Evolutionary conservation across 306 rosid species (phyloP).

Genomic region (Castanea mollissima): DNA sequence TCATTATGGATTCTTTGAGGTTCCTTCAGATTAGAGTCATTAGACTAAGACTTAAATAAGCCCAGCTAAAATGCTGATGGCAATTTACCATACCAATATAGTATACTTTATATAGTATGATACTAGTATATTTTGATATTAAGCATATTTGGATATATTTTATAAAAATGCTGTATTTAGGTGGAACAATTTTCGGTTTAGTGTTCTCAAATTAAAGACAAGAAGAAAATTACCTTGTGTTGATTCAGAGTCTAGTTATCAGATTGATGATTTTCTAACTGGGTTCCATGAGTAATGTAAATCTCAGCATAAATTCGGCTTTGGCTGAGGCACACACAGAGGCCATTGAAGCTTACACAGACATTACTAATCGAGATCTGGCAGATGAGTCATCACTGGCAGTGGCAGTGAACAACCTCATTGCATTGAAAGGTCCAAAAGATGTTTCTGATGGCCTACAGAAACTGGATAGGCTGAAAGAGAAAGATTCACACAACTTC

Average conservation of each 20-base stretch:
- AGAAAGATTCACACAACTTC: constrained; percentile 67
- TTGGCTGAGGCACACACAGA: constrained; percentile 65
- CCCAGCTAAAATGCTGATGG: background rate
- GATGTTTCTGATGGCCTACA: constrained; percentile 91
- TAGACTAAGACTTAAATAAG: background rate
- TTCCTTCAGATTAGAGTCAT: background rate
- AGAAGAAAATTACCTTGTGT: background rate
- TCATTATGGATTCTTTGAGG: no score
- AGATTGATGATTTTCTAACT: background rate
- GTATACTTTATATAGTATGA: background rate
- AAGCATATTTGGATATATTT: background rate
- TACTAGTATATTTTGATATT: background rate
- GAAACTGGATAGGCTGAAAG: constrained; percentile 88
- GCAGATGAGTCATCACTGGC: constrained; percentile 87
- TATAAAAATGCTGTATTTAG: background rate
- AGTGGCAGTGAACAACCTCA: constrained; percentile 89
- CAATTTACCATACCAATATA: background rate
- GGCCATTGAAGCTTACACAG: constrained; percentile 64
- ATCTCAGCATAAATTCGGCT: no score
- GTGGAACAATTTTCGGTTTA: no score
- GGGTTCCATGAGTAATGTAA: background rate
- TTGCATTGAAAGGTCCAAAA: constrained; percentile 78
- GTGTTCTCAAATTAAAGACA: background rate
- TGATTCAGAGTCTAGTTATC: background rate
- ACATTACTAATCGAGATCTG: constrained; percentile 63